Evolutionary conservation across 331 rosid species (phyloP).

Genomic region (Dryas integrifolia): DNA sequence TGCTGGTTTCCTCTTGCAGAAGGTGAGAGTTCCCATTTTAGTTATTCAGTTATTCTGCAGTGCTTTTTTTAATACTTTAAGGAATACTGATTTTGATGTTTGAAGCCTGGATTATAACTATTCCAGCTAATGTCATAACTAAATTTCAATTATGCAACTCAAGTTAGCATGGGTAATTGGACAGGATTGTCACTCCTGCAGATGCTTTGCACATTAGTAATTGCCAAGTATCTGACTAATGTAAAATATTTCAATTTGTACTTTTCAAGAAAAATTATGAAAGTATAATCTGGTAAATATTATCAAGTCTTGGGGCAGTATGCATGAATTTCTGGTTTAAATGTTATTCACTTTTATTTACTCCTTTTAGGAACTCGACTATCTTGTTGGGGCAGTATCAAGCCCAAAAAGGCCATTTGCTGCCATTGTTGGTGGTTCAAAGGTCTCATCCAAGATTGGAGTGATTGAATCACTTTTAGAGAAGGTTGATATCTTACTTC

Average conservation of each 20-base stretch:
- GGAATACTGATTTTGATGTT: background rate
- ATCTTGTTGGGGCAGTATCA: slow-evolving; percentile 98
- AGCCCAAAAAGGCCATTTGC: slow-evolving; percentile 95
- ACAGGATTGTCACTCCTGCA: background rate
- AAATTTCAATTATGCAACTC: background rate
- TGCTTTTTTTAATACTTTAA: background rate
- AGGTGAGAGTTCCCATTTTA: slow-evolving; percentile 49
- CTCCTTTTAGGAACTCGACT: slow-evolving; percentile 85
- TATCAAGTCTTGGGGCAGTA: background rate
- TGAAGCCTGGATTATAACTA: background rate
- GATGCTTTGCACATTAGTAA: background rate
- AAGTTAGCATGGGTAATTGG: background rate
- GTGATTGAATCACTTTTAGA: slow-evolving; percentile 94
- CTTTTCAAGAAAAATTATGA: background rate
- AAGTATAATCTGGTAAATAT: background rate
- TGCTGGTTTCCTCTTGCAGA: slow-evolving; percentile 95
- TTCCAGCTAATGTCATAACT: background rate
- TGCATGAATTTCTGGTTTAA: background rate
- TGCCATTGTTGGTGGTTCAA: slow-evolving; percentile 99
- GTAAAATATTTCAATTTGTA: background rate
- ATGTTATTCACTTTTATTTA: slow-evolving; percentile 4
- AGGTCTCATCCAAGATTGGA: slow-evolving; percentile 97
- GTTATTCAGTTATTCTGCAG: background rate
- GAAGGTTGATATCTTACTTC: slow-evolving; percentile 81
- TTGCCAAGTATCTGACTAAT: background rate